Base-by-base conservation (phyloP, 331 rosid species). In the Saraca asoca region DNA sequence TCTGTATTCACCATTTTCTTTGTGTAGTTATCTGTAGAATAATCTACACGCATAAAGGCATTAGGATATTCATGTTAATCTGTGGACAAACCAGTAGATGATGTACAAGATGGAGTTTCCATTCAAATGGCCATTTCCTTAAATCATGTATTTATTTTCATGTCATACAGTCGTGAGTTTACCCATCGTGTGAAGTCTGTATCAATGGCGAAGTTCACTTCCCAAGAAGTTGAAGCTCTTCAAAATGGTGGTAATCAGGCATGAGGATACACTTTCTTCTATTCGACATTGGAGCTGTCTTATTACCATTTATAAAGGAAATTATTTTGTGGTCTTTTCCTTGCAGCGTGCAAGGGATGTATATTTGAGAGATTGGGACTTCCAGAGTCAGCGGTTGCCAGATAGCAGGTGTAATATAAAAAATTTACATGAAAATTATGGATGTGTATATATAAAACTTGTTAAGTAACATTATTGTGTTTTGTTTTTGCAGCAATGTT, bases 111-210 rank as follows among this genome's bases (percentile, higher is more conserved):
- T 37, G 1, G 41, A 8, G 7, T 37, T 37, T 37, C 38, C 38
- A 34, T 34, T 34, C 38, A 34, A 37, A 7, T 39, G 7, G 9
- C 7, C 11, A 39, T 39, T 39, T 34, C 52, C 64, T 51, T 19
- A 62, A 62, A 20, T 57, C 50, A 38, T 60, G 12, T 69, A 12
- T 51, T 48, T 53, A 5, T 46, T 67, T 62, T 74, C 17, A 44
- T 80, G 77, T 68, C 43, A 16, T 64, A 62, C 81, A 91, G 98
- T 71, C 98, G 98, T 5, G 98, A 91, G 64, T 91, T 91, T 82
- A 91, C 98, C 51, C 98, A 91, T 77, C 96, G 98, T 48, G 98
- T 91, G 75, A 91, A 91, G 87, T 91, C 98, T 9, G 98, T 91
- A 16, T 91, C 98, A 17, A 89, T 91, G 98, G 79, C 96, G 9